Evolutionary conservation across 2,329 filamentous ascomycete genomes (phyloP).

Genomic region (Arthrobotrys conoides): DNA sequence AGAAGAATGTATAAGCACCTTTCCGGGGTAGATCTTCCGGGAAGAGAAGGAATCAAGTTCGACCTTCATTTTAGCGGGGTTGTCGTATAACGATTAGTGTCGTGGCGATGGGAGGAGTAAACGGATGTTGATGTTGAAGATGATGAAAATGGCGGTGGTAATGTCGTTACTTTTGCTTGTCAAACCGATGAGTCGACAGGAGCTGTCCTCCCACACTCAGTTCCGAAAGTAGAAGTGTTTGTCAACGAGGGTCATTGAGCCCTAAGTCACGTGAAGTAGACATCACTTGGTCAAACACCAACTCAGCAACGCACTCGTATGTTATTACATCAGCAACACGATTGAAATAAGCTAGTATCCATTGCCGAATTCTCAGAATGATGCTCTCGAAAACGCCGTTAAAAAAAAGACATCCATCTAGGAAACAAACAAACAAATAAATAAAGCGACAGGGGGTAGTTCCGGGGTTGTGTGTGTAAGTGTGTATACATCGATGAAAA

Average conservation of each 20-base stretch:
- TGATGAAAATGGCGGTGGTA: conserved; percentile 40
- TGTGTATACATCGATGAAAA: not conserved
- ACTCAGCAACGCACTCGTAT: conserved; percentile 48
- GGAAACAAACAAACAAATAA: not conserved
- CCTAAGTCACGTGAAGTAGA: conserved; percentile 48
- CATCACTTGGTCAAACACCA: conserved; percentile 29
- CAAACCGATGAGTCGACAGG: conserved; percentile 33
- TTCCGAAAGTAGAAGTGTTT: conserved; percentile 44
- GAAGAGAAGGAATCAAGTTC: conserved; percentile 64
- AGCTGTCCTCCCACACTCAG: conserved; percentile 28
- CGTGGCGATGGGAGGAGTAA: conserved; percentile 23
- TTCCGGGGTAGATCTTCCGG: conserved; percentile 59
- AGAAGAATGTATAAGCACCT: conserved; percentile 63
- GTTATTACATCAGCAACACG: too few relatives aligned
- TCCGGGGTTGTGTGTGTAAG: too few relatives aligned
- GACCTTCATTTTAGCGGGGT: conserved; percentile 61
- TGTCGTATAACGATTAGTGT: conserved; percentile 25
- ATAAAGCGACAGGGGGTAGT: not conserved
- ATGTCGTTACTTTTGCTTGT: conserved; percentile 16
- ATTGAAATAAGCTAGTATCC: too few relatives aligned
- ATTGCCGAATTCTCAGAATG: too few relatives aligned
- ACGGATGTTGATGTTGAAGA: conserved; percentile 26
- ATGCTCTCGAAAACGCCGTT: too few relatives aligned
- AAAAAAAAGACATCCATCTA: not conserved
- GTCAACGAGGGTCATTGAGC: conserved; percentile 46